phyloP scores from a whole-genome alignment of 495 filamentous ascomycete genomes.

The Clavariopsis aquatica region DNA sequence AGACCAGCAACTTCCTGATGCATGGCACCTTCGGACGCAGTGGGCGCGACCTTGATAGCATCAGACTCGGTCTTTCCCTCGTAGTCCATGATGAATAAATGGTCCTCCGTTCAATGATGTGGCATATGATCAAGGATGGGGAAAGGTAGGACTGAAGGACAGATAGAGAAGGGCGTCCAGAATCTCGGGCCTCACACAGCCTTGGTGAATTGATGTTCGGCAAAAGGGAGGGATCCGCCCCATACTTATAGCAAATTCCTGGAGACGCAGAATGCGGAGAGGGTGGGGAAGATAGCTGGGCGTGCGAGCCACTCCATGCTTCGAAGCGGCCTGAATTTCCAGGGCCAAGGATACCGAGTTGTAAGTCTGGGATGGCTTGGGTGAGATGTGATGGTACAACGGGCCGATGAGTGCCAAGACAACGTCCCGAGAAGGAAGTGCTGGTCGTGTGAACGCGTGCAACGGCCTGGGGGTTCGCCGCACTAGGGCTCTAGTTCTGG shows the following conservation, averaged over 20 bases:
- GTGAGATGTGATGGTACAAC: background rate
- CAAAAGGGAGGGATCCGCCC: background rate
- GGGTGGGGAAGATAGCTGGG: background rate
- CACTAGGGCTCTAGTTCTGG: background rate
- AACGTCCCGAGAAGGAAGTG: background rate
- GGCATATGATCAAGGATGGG: background rate
- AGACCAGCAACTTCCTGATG: slow-evolving; percentile 8
- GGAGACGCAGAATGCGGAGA: background rate
- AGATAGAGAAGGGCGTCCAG: background rate
- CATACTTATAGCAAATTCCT: slow-evolving; percentile 1
- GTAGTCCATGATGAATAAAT: slow-evolving; percentile 5
- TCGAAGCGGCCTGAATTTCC: background rate
- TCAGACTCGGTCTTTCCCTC: background rate
- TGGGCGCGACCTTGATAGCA: slow-evolving; percentile 9
- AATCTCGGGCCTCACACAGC: background rate
- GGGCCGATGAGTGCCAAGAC: background rate
- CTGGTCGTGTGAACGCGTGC: background rate
- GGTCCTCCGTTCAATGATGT: background rate
- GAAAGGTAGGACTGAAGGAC: background rate
- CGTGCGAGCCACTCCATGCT: background rate
- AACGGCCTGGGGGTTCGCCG: background rate
- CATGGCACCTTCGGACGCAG: background rate
- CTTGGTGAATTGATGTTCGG: background rate
- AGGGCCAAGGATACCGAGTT: background rate
- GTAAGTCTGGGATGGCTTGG: background rate